Conservation (phyloP, 2,329 filamentous ascomycete species). For the Zymoseptoria crescenta region DNA sequence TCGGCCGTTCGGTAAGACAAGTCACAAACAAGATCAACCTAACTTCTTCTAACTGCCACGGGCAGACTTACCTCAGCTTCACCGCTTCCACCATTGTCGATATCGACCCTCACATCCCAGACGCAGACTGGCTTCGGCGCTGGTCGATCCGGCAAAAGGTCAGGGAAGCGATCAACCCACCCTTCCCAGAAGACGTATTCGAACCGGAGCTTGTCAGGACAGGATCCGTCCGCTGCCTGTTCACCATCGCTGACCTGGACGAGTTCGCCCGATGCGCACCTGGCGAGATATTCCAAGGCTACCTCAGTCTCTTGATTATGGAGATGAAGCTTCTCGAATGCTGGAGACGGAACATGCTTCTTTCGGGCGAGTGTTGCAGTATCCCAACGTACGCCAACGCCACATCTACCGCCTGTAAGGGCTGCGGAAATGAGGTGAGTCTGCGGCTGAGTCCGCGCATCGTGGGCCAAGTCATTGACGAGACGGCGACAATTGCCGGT, state of each 20-base stretch:
- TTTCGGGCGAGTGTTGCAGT: constrained; percentile 45
- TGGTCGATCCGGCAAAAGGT: constrained; percentile 43
- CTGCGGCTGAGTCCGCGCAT: constrained; percentile 38
- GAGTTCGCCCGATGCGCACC: constrained; percentile 32
- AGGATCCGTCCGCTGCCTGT: constrained; percentile 31
- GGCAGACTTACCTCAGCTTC: constrained; percentile 28
- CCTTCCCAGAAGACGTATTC: constrained; percentile 36
- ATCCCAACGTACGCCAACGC: constrained; percentile 48
- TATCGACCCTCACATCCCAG: constrained; percentile 47
- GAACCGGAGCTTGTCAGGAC: constrained; percentile 16
- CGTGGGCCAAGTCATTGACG: constrained; percentile 42
- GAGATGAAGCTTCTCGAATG: constrained; percentile 35
- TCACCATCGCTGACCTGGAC: constrained; percentile 40
- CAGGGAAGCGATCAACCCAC: constrained; percentile 44
- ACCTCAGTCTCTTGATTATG: constrained; percentile 38
- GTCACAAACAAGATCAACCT: not conserved
- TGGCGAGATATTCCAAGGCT: constrained; percentile 35
- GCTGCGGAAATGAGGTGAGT: constrained; percentile 31
- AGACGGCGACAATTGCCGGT: constrained; percentile 46
- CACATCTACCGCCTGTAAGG: constrained; percentile 31
- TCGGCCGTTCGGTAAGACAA: constrained; percentile 23
- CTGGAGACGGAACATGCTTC: constrained; percentile 37
- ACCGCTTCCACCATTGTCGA: constrained; percentile 44
- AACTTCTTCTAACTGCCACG: not conserved
- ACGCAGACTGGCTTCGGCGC: constrained; percentile 47